These are phyloP conservation scores for Penicillium parvum DNA, from an alignment of 495 filamentous ascomycete genomes.

Conservation along the genomic window DNA sequence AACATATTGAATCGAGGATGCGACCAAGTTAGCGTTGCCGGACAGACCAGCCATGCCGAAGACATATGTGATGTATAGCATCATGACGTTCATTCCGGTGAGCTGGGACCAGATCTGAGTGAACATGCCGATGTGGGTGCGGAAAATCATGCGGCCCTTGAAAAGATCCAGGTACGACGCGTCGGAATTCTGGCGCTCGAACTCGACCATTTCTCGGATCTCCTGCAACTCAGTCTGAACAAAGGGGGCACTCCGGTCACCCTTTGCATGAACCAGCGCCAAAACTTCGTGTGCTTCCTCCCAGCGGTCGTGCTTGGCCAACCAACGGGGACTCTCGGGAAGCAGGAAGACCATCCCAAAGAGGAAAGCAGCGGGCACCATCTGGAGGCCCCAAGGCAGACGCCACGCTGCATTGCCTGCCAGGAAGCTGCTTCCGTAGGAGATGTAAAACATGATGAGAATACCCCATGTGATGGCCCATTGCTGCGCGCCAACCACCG, in stretches of 20 bases:
- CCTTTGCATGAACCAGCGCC: conserved; percentile 59
- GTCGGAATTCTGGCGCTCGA: conserved; percentile 59
- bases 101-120: conserved; percentile 83
- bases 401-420: conserved; percentile 57
- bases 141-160: conserved; percentile 67
- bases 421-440: conserved; percentile 54
- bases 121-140: conserved; percentile 69
- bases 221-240: conserved; percentile 64
- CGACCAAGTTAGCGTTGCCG: conserved; percentile 51
- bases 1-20: conserved; percentile 73
- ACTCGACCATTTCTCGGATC: conserved; percentile 65
- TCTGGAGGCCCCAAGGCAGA: conserved; percentile 72
- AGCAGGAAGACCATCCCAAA: conserved; percentile 57
- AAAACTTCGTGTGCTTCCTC: conserved; percentile 61
- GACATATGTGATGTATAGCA: conserved; percentile 62
- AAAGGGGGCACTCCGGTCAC: conserved; percentile 54
- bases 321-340: conserved; percentile 72
- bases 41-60: conserved; percentile 68
- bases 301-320: conserved; percentile 67
- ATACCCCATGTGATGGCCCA: conserved; percentile 80
- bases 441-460: conserved; percentile 63
- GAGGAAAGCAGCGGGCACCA: conserved; percentile 61
- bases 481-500: conserved; percentile 65
- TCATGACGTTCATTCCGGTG: conserved; percentile 85
- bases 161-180: conserved; percentile 68